These are phyloP conservation scores for Pisolithus orientalis DNA, from an alignment of 768 basidiomycete genomes.

Conservation along the genomic window DNA sequence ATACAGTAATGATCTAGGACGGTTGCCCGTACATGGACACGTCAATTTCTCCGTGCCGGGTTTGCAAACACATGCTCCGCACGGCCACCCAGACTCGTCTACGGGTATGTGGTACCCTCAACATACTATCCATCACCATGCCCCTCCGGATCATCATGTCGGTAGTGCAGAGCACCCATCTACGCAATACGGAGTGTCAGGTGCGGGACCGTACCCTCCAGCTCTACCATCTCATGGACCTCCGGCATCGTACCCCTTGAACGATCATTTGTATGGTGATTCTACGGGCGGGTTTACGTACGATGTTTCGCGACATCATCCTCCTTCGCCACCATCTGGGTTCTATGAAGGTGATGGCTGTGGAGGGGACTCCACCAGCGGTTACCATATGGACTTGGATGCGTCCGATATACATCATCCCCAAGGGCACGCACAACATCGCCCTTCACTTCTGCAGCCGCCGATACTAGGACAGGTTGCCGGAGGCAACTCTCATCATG, in stretches of 20 bases:
- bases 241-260: background rate
- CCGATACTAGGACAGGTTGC: constrained; percentile 3
- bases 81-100: background rate
- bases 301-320: background rate
- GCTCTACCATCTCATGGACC: background rate
- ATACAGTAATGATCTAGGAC: constrained; percentile 52
- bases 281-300: background rate
- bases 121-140: background rate
- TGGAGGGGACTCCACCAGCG: background rate
- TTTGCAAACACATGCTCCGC: background rate
- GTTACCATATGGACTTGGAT: background rate
- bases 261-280: background rate
- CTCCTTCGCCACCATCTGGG: background rate
- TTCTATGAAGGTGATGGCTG: background rate
- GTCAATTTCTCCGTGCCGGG: constrained; percentile 9
- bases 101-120: constrained; percentile 17
- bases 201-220: background rate
- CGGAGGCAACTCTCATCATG: background rate
- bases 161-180: background rate
- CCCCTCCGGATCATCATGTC: background rate
- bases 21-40: constrained; percentile 40
- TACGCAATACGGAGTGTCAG: background rate
- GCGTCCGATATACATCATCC: background rate
- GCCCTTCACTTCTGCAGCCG: background rate
- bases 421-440: background rate